phyloP scores from a whole-genome alignment of 2,329 filamentous ascomycete species.

The Lachnellula subtilissima region DNA sequence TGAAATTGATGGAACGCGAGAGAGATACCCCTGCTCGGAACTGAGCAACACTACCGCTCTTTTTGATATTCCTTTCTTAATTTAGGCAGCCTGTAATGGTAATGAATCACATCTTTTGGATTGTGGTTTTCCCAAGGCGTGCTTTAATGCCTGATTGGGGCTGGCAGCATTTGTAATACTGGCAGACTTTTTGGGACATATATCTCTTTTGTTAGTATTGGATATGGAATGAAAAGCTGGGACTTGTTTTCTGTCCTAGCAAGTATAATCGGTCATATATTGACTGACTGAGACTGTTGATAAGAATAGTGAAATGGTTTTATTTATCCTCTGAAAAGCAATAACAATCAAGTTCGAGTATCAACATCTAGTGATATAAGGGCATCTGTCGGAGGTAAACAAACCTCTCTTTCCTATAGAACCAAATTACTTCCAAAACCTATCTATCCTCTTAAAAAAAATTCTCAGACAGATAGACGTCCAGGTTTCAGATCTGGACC shows the following conservation, averaged over 20 bases:
- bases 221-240: background rate
- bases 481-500: too few relatives aligned
- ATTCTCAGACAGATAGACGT: too few relatives aligned
- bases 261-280: too few relatives aligned
- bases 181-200: constrained; percentile 14
- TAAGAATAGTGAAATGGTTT: too few relatives aligned
- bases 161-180: constrained; percentile 28
- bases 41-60: constrained; percentile 21
- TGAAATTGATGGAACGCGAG: constrained; percentile 1
- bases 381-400: too few relatives aligned
- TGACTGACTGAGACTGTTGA: too few relatives aligned
- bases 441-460: too few relatives aligned
- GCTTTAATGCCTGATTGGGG: constrained; percentile 14
- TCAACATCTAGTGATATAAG: too few relatives aligned
- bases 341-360: too few relatives aligned
- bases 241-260: background rate
- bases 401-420: too few relatives aligned
- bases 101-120: constrained; percentile 14
- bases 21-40: constrained; percentile 25
- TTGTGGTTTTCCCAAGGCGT: constrained; percentile 8
- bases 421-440: too few relatives aligned
- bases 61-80: constrained; percentile 12
- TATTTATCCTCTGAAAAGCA: too few relatives aligned
- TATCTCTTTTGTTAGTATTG: constrained; percentile 19
- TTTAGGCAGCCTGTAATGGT: constrained; percentile 13